Evolutionary conservation across 208 protist genomes (phyloP).

Genomic region (Eutreptiella sp.): DNA sequence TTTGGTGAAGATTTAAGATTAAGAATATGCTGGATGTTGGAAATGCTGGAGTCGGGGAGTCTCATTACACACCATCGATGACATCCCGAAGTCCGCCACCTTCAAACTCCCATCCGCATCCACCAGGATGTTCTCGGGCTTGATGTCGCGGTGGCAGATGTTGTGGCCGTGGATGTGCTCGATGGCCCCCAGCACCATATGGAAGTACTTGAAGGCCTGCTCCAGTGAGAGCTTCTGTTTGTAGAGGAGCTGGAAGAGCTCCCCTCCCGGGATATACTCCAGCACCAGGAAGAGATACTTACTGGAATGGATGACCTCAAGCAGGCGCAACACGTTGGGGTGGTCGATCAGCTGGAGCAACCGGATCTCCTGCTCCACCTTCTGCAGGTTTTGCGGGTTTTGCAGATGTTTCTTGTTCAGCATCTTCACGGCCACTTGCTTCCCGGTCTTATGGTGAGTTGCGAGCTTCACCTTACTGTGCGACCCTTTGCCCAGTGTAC

Average conservation of each 20-base stretch:
- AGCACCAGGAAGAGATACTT: conserved; percentile 98
- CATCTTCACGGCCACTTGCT: conserved; percentile 98
- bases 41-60: too few relatives aligned
- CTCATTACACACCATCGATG: too few relatives aligned
- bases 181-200: conserved; percentile 94
- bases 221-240: conserved; percentile 77
- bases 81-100: conserved; percentile 69
- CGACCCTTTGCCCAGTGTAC: conserved; percentile 96
- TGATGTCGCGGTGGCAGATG: conserved; percentile 79
- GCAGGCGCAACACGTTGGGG: conserved; percentile 98
- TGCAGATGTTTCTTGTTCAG: conserved; percentile 96
- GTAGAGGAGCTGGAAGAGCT: conserved; percentile 96
- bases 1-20: too few relatives aligned
- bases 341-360: conserved; percentile 97
- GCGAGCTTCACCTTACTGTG: conserved; percentile 99
- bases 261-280: conserved; percentile 95
- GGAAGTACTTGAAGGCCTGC: conserved; percentile 82
- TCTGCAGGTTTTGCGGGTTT: conserved; percentile 78
- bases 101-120: conserved; percentile 60
- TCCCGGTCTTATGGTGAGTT: conserved; percentile 85
- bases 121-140: conserved; percentile 78
- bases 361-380: conserved; percentile 92
- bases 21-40: too few relatives aligned
- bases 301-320: conserved; percentile 92
- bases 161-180: too few relatives aligned